These are phyloP conservation scores for Lipomyces starkeyi DNA, from an alignment of 805 yeast genomes.

Conservation along the genomic window DNA sequence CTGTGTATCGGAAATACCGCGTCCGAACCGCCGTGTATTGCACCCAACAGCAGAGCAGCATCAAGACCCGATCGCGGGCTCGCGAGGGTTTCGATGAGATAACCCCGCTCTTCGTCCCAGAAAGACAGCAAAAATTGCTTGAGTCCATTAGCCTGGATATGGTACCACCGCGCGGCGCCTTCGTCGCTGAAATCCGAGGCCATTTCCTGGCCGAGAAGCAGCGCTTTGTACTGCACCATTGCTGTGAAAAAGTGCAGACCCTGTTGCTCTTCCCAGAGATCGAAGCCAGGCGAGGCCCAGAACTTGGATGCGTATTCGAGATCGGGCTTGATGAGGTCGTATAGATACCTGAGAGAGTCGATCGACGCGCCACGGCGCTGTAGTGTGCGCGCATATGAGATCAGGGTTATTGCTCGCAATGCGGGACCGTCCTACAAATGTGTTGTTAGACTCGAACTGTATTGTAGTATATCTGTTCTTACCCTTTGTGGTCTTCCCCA, in stretches of 20 bases:
- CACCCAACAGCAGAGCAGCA: constrained; percentile 70
- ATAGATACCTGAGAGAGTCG: constrained; percentile 50
- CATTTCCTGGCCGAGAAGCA: constrained; percentile 58
- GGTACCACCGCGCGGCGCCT: constrained; percentile 37
- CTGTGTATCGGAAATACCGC: constrained; percentile 41
- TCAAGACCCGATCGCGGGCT: constrained; percentile 74
- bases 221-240: constrained; percentile 72
- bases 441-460: background rate
- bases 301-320: constrained; percentile 62
- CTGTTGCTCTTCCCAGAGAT: constrained; percentile 89
- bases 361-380: constrained; percentile 43
- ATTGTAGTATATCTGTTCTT: background rate
- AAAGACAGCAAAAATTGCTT: constrained; percentile 28
- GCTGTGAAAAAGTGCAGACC: constrained; percentile 81
- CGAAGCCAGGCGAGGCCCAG: constrained; percentile 77
- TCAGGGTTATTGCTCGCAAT: constrained; percentile 68
- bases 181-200: constrained; percentile 45
- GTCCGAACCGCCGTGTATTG: constrained; percentile 44
- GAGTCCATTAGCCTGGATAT: constrained; percentile 26
- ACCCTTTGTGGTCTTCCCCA: constrained; percentile 95
- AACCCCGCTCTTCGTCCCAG: constrained; percentile 49
- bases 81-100: constrained; percentile 73
- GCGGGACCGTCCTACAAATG: constrained; percentile 80
- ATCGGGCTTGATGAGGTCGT: constrained; percentile 68
- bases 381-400: constrained; percentile 59